phyloP scores from a whole-genome alignment of 495 filamentous ascomycete genomes.

The Trichoderma asperelloides region DNA sequence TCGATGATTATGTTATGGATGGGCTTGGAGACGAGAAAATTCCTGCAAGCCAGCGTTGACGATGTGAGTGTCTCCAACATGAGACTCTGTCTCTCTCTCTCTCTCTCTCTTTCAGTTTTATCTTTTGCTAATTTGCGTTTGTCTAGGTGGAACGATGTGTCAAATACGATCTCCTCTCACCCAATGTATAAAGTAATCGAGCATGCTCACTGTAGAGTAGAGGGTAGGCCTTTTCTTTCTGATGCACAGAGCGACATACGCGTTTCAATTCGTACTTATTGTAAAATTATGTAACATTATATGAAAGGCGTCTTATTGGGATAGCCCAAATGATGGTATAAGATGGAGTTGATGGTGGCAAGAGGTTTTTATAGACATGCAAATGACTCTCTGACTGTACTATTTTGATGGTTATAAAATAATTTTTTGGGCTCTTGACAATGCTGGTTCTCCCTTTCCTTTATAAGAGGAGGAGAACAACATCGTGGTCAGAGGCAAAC shows the following conservation, averaged over 20 bases:
- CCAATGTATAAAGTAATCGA: conserved; percentile 53
- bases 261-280: background rate
- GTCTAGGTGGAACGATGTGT: conserved; percentile 62
- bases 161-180: conserved; percentile 72
- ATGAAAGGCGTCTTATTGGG: background rate
- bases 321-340: background rate
- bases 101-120: background rate
- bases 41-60: conserved; percentile 80
- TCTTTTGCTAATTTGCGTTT: conserved; percentile 16
- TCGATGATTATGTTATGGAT: conserved; percentile 95
- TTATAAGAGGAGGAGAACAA: too few species aligned
- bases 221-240: background rate
- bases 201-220: background rate
- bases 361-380: background rate
- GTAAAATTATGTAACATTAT: background rate
- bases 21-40: conserved; percentile 77
- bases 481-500: too few species aligned
- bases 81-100: background rate
- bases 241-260: background rate
- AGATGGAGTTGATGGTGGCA: background rate
- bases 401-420: background rate
- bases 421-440: background rate
- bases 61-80: conserved; percentile 51
- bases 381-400: background rate
- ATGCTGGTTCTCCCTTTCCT: too few species aligned